These are phyloP conservation scores for Erodium chrysanthum DNA, from an alignment of 441 rosid genomes.

Conservation along the genomic window DNA sequence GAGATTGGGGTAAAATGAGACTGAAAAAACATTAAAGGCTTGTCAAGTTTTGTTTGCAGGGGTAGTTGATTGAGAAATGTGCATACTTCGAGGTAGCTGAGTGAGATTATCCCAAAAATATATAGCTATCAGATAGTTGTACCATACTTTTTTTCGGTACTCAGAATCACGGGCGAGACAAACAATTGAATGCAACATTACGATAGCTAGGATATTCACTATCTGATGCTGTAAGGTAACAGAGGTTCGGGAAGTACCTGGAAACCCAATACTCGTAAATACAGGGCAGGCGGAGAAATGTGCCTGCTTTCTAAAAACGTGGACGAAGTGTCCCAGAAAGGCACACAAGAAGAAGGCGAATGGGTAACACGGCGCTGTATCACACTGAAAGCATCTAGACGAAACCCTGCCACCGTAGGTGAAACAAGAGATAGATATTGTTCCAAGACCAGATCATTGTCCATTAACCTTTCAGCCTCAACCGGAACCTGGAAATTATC, in stretches of 20 bases:
- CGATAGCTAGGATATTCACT: background rate
- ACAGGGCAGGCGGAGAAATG: constrained; percentile 60
- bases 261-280: constrained; percentile 65
- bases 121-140: background rate
- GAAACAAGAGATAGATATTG: constrained; percentile 63
- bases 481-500: constrained; percentile 47
- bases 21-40: too few relatives aligned
- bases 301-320: constrained; percentile 62
- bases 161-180: background rate
- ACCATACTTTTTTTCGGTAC: background rate
- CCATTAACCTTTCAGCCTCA: constrained; percentile 60
- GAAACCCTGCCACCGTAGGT: constrained; percentile 67
- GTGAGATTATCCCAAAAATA: too few relatives aligned
- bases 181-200: background rate
- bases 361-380: constrained; percentile 70
- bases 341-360: constrained; percentile 57
- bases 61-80: too few relatives aligned
- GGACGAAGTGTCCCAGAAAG: constrained; percentile 45
- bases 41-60: too few relatives aligned
- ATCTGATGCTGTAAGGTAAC: background rate
- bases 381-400: constrained; percentile 64
- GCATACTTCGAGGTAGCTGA: too few relatives aligned
- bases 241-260: constrained; percentile 41
- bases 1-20: too few relatives aligned
- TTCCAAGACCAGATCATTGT: constrained; percentile 60